Percentiles rank a stretch among this genome's conserved stretches.
Evolutionary conservation across 176 grass and related monocot genomes (phyloP).

Genomic region (Aegilops sharonensis): DNA sequence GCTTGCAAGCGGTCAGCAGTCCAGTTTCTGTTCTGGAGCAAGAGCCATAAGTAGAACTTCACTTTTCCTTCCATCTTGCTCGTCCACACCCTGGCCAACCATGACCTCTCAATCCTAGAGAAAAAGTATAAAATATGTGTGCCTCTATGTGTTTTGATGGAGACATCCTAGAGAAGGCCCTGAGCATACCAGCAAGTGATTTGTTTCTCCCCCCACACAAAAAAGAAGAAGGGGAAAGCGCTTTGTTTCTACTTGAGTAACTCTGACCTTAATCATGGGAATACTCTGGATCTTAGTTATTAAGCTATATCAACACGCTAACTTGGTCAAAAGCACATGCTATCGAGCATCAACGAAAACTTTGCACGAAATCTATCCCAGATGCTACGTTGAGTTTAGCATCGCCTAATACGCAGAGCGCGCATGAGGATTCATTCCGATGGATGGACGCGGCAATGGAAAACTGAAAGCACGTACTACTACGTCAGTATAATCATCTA

Average conservation of each 20-base stretch:
- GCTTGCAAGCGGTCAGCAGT: no score
- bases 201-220: no score
- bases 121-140: not conserved
- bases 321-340: slow-evolving; percentile 30
- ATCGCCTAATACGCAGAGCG: no score
- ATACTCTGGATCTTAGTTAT: not conserved
- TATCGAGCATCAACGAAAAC: not conserved
- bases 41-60: no score
- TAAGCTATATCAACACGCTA: not conserved
- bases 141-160: no score
- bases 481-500: not conserved
- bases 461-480: no score
- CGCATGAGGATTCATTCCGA: not conserved
- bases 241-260: not conserved
- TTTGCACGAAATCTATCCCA: not conserved
- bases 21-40: no score
- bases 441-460: not conserved
- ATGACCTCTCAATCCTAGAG: no score
- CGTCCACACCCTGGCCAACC: no score
- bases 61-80: no score
- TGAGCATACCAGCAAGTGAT: not conserved
- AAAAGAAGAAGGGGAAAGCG: not conserved
- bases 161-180: not conserved
- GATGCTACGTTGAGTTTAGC: no score
- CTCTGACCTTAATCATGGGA: not conserved